Percentiles rank a stretch among this genome's conserved stretches.
Conservation (phyloP, 2,329 filamentous ascomycete genomes). For the Calonectria fujianensis region DNA sequence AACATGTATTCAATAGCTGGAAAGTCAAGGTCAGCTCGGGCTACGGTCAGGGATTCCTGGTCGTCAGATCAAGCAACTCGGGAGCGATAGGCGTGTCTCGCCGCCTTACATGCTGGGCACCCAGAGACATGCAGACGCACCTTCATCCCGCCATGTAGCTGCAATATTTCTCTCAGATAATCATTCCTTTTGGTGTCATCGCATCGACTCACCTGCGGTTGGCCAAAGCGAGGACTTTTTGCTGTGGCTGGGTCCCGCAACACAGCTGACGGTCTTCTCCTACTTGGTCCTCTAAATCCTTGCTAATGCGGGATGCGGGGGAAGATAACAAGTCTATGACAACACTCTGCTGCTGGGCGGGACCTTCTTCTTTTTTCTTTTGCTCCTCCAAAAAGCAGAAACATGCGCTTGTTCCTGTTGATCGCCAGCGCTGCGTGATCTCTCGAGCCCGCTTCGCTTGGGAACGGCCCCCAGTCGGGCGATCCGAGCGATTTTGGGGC, state of each 20-base stretch:
- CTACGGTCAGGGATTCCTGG: constrained; percentile 5
- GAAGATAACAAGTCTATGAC: constrained; percentile 22
- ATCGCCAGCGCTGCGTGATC: constrained; percentile 6
- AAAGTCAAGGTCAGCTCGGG: neutral
- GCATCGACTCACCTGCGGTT: constrained; percentile 10
- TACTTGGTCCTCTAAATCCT: neutral
- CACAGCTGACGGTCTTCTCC: constrained; percentile 6
- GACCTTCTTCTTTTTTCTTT: neutral
- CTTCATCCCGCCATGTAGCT: neutral
- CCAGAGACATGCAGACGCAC: constrained; percentile 12
- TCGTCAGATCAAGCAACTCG: constrained; percentile 1
- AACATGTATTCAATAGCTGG: neutral
- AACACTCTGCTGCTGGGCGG: constrained; percentile 21
- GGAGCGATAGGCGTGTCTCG: constrained; percentile 16
- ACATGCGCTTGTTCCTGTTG: constrained; percentile 14
- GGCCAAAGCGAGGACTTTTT: neutral
- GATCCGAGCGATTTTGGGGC: constrained; percentile 2
- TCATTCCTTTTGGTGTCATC: constrained; percentile 15
- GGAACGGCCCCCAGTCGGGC: neutral
- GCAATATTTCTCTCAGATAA: constrained; percentile 23
- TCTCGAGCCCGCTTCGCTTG: constrained; percentile 9
- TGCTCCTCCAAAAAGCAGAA: neutral
- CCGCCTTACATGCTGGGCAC: constrained; percentile 18
- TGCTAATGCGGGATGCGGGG: constrained; percentile 25
- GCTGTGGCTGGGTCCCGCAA: constrained; percentile 8